These are phyloP conservation scores for Diplodia corticola DNA, from an alignment of 2,329 filamentous ascomycete species.

Conservation along the genomic window DNA sequence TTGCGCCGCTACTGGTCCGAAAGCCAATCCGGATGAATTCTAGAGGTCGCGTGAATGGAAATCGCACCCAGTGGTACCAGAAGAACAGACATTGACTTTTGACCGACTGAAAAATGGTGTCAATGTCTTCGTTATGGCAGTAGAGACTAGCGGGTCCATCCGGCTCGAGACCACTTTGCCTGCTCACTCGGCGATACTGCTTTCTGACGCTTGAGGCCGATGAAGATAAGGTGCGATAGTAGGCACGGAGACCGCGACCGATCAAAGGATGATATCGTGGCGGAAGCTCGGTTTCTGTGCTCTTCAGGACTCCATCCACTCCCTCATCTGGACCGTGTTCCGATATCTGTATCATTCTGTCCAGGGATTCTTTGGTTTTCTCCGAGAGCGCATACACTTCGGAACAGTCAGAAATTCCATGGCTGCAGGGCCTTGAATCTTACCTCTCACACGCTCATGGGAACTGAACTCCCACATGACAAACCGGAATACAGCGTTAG, in stretches of 20 bases:
- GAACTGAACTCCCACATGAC: conserved; percentile 4
- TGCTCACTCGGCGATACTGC: neutral
- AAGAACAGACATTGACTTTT: neutral
- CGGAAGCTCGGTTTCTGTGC: neutral
- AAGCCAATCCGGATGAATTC: neutral
- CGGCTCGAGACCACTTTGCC: neutral
- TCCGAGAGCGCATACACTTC: neutral
- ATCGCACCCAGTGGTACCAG: neutral
- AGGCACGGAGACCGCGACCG: neutral
- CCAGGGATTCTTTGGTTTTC: neutral
- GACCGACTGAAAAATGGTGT: neutral
- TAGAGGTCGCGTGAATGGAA: neutral
- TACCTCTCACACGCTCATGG: neutral
- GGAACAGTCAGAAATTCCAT: neutral
- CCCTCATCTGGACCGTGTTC: neutral
- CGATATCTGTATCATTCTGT: neutral
- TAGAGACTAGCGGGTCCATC: neutral
- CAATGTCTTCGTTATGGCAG: neutral
- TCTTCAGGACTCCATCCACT: neutral
- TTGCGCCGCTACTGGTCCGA: neutral
- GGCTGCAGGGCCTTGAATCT: neutral
- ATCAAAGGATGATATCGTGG: neutral
- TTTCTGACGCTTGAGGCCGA: neutral
- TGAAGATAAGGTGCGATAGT: too few species aligned
- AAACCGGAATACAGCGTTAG: neutral